Percentiles rank a stretch among this genome's conserved stretches.
These are phyloP conservation scores for Suhomyces vadensis DNA, from an alignment of 805 yeast species.

Conservation along the genomic window DNA sequence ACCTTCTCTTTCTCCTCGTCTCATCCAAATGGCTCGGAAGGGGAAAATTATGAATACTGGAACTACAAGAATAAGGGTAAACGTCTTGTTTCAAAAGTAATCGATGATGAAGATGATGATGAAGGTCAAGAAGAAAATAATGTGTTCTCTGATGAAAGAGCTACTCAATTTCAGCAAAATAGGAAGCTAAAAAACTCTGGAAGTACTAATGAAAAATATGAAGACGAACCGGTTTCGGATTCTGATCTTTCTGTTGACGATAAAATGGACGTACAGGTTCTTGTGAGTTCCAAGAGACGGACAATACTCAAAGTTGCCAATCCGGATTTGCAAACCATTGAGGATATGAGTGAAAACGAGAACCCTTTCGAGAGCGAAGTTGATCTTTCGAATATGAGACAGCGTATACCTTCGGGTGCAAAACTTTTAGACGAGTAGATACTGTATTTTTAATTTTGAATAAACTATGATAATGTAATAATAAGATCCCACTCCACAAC, in stretches of 20 bases:
- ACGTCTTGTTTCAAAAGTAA: neutral
- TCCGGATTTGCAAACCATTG: conserved; percentile 45
- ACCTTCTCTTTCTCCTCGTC: conserved; percentile 24
- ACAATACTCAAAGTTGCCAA: conserved; percentile 60
- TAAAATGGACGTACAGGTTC: conserved; percentile 65
- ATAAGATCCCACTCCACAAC: too few relatives aligned
- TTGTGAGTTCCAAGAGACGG: conserved; percentile 66
- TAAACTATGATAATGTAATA: too few relatives aligned
- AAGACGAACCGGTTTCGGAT: conserved; percentile 20
- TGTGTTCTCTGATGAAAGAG: conserved; percentile 3
- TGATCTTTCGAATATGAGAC: conserved; percentile 11
- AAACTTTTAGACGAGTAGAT: conserved; percentile 4
- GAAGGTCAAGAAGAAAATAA: neutral
- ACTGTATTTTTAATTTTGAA: too few relatives aligned
- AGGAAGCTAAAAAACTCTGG: neutral
- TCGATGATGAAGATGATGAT: neutral
- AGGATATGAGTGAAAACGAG: conserved; percentile 3
- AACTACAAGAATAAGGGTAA: neutral
- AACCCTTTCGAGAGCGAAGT: neutral
- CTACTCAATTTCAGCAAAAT: neutral
- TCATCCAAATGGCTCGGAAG: conserved; percentile 23
- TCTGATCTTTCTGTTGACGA: conserved; percentile 42
- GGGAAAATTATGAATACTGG: conserved; percentile 1
- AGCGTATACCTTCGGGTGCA: conserved; percentile 15
- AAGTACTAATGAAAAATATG: conserved; percentile 2